Evolutionary conservation across 108 stramenopile species (phyloP), one percentile per base, ranked within the genome.

Genomic region (Pseudonitzschia delicatissima): DNA sequence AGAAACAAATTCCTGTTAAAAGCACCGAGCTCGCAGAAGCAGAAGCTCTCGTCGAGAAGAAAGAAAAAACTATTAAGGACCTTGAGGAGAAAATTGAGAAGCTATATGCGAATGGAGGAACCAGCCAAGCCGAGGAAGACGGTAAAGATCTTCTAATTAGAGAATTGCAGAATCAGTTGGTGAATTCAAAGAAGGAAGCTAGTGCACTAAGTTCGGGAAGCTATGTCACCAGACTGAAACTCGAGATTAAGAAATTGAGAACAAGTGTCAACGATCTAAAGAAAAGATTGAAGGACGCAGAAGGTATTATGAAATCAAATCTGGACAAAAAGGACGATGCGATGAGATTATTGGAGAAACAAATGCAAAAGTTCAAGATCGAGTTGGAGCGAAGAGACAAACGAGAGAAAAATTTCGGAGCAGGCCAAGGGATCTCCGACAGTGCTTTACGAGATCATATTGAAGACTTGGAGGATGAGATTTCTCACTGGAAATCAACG

Each of bases 381-480:
- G 65, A 73, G n/a, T 26, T 66, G 15, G 72, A 73, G 35, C 23
- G 52, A 26, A 58, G 45, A 36, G 49, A 61, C 2, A 48, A 66
- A 44, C 64, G 47, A 11, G 26, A 59, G n/a, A 34, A 59, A 39
- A 40, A 20, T 42, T 2, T 51, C 9, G 31, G 49, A 18, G 18
- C 47, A 20, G 37, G 47, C 25, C 35, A 23, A 51, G 37, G 11
- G 25, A 15, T 40, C 26, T 13, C 17, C 45, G 45, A 52, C n/a
- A 27, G 64, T 57, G 64, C 25, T 32, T 50, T 60, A 21, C 20
- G 52, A 47, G 33, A 60, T 29, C 64, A 66, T 17, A 27, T 74
- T 2, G 58, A 74, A 32, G 67, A 74, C 32, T 48, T 74, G 4
- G 73, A 74, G 36, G 67, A 74, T 20, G 73, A 74, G 31, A 44